Evolutionary conservation across 2,329 filamentous ascomycete genomes (phyloP).

Genomic region (Cladosporium colombiae): DNA sequence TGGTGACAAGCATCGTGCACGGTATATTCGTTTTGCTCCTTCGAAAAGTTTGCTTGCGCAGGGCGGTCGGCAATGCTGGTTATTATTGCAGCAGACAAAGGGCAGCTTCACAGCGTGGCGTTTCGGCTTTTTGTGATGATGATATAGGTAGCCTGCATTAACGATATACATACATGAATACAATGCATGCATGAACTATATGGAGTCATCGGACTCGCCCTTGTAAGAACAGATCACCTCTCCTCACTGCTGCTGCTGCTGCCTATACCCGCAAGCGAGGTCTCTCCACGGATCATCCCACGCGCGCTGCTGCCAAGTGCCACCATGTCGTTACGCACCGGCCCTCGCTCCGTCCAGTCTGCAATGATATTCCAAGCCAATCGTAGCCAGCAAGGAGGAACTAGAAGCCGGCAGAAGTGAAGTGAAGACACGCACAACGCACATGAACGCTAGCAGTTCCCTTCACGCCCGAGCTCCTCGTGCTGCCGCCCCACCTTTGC

Average conservation of each 20-base stretch:
- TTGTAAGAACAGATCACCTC: not conserved
- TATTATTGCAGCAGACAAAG: not conserved
- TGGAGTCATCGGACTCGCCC: not conserved
- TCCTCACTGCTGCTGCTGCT: not conserved
- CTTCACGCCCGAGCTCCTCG: constrained; percentile 3
- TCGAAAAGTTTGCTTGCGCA: constrained; percentile 10
- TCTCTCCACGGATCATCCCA: constrained; percentile 13
- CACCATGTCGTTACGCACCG: not conserved
- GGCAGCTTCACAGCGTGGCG: constrained; percentile 14
- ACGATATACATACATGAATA: not conserved
- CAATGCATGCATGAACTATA: not conserved
- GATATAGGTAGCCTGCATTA: not conserved
- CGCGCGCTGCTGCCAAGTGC: constrained; percentile 2
- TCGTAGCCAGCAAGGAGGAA: not conserved
- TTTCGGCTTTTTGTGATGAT: not conserved
- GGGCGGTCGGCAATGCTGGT: not conserved
- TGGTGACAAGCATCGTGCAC: constrained; percentile 10
- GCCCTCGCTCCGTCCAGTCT: not conserved
- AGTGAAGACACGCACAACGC: constrained; percentile 4
- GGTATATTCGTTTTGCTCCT: not conserved
- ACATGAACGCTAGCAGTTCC: not conserved
- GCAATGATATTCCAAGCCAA: not conserved
- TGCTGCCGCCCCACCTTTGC: not conserved
- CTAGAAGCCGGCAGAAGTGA: constrained; percentile 11
- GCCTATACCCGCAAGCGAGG: constrained; percentile 3